Percentiles rank a stretch among this genome's conserved stretches.
These are phyloP conservation scores for Cyberlindnera veronae DNA, from an alignment of 805 yeast species.

Conservation along the genomic window DNA sequence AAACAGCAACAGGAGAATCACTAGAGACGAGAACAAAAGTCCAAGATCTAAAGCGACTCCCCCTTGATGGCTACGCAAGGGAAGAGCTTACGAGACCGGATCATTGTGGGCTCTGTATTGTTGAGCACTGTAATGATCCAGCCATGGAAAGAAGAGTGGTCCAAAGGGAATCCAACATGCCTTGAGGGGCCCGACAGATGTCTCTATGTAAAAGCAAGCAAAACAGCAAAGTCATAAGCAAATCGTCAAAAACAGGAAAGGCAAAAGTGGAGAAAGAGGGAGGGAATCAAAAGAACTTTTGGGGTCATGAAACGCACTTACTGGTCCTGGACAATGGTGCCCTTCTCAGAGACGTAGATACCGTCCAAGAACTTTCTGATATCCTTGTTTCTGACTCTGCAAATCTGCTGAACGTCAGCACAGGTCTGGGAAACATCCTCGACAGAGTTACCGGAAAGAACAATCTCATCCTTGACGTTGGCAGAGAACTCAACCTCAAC, in stretches of 20 bases:
- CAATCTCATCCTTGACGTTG: slow-evolving; percentile 90
- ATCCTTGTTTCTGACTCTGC: slow-evolving; percentile 99
- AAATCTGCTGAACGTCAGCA: slow-evolving; percentile 96
- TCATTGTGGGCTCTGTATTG: slow-evolving; percentile 22
- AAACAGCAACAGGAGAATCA: not conserved
- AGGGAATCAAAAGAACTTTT: slow-evolving; percentile 1
- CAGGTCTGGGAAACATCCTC: slow-evolving; percentile 98
- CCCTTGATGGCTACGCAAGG: slow-evolving; percentile 5
- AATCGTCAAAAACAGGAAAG: not conserved
- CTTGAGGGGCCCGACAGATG: not conserved
- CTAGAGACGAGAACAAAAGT: not conserved
- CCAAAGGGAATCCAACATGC: slow-evolving; percentile 5
- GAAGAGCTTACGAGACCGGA: slow-evolving; percentile 8
- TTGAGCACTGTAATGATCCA: slow-evolving; percentile 21
- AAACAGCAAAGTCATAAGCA: not conserved
- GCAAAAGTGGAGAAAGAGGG: not conserved
- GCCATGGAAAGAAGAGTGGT: slow-evolving; percentile 1
- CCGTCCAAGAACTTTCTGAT: slow-evolving; percentile 99
- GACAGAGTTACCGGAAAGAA: slow-evolving; percentile 90
- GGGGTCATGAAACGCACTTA: slow-evolving; percentile 20
- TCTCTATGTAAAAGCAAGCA: slow-evolving; percentile 1
- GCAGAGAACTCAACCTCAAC: slow-evolving; percentile 80
- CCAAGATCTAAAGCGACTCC: not conserved
- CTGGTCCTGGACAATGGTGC: slow-evolving; percentile 71
- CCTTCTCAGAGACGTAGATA: slow-evolving; percentile 97